Percentiles rank a stretch among this genome's conserved stretches.
phyloP scores from a whole-genome alignment of 169 alveolate genomes.

The Plasmodium chabaudi region DNA sequence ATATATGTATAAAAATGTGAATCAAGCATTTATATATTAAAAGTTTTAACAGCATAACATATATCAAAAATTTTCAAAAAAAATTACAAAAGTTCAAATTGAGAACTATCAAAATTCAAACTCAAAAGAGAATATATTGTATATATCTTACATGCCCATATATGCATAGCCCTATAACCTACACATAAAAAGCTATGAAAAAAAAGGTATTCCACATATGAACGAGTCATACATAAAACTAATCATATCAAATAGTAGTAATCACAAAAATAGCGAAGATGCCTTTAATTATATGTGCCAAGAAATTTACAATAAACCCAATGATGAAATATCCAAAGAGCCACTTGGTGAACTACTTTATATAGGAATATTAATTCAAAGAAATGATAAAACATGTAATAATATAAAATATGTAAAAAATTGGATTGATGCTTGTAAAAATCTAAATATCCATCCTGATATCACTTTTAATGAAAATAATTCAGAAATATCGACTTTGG shows the following conservation, averaged over 20 bases:
- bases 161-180: background rate
- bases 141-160: background rate
- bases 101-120: background rate
- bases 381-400: background rate
- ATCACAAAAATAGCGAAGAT: slow-evolving; percentile 28
- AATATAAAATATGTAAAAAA: slow-evolving; percentile 8
- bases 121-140: background rate
- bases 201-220: background rate
- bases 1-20: too few species aligned
- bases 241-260: slow-evolving; percentile 35
- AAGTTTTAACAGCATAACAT: too few species aligned
- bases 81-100: too few species aligned
- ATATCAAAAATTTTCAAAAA: too few species aligned
- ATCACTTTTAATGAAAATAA: slow-evolving; percentile 28
- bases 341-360: slow-evolving; percentile 38
- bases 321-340: slow-evolving; percentile 24
- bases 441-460: slow-evolving; percentile 11
- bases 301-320: background rate
- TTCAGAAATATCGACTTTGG: slow-evolving; percentile 32
- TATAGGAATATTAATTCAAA: slow-evolving; percentile 29
- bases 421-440: slow-evolving; percentile 22
- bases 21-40: too few species aligned
- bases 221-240: slow-evolving; percentile 12
- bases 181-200: background rate
- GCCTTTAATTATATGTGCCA: slow-evolving; percentile 34